Percentiles rank a stretch among this genome's conserved stretches.
Conservation (phyloP, 1,284 basidiomycete species). For the Agroathelia rolfsii region DNA sequence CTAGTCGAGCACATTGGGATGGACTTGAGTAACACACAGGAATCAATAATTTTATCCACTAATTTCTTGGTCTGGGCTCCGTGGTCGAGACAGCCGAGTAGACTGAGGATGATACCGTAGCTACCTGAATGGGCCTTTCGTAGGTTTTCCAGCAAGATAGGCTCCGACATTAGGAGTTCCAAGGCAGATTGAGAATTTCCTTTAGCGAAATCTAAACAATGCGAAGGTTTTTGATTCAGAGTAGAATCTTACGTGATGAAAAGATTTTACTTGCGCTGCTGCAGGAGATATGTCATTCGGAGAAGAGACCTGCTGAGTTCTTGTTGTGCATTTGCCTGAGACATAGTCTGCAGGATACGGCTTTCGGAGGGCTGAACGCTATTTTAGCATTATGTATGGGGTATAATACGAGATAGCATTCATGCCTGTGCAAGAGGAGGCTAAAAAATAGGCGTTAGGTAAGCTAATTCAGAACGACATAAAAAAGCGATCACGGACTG, state of each 20-base stretch:
- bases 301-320: slow-evolving; percentile 76
- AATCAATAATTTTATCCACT: slow-evolving; percentile 83
- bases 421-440: too few relatives aligned
- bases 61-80: slow-evolving; percentile 76
- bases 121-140: slow-evolving; percentile 83
- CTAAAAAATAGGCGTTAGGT: slow-evolving; percentile 1
- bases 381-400: too few relatives aligned
- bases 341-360: slow-evolving; percentile 50
- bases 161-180: slow-evolving; percentile 73
- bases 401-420: too few relatives aligned
- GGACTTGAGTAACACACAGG: too few relatives aligned
- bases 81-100: slow-evolving; percentile 82
- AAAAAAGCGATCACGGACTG: too few relatives aligned
- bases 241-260: too few relatives aligned
- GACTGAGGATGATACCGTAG: slow-evolving; percentile 82
- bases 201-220: slow-evolving; percentile 43
- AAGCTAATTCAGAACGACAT: background rate
- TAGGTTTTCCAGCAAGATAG: slow-evolving; percentile 74
- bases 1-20: too few relatives aligned
- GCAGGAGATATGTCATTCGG: slow-evolving; percentile 76
- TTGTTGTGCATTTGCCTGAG: slow-evolving; percentile 77
- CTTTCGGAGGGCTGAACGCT: slow-evolving; percentile 49
- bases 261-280: slow-evolving; percentile 62
- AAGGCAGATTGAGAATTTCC: slow-evolving; percentile 67
- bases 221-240: too few relatives aligned